Evolutionary conservation across 768 basidiomycete species (phyloP), one percentile per base, ranked within the genome.

Genomic region (Leccinum sublutescens): DNA sequence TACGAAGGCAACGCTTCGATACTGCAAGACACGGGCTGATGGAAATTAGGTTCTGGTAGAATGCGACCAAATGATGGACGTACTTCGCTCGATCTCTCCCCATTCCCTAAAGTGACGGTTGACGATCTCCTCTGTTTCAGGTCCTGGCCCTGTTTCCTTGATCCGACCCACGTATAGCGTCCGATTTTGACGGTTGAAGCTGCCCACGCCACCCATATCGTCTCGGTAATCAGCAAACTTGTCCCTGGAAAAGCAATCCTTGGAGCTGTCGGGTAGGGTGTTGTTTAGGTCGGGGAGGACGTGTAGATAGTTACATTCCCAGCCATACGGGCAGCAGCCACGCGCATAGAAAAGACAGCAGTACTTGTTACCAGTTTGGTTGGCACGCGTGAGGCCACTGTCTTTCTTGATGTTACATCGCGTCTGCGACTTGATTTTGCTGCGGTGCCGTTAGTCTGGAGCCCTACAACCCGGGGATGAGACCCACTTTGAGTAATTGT

Each of bases 201-300:
- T 94, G 12, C 97, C 97, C 31, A 98, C 96, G 76, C 97, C 97
- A 66, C 97, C 97, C 97, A 99, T 98, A 72, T 99, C 97, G 71
- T 99, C 97, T 60, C 96, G 80, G 75, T 99, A 99, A 74, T 97
- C 95, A 0, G 95, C 78, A 73, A 98, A 97, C 76, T 98, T 98
- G 78, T 97, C 95, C 50, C 97, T 80, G 0, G 93, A 94, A 71
- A 99, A 99, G 71, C 94, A 96, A 74, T 99, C 97, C 72, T 96
- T 92, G 7, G 95, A 93, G 48, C 87, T 87, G 75, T 98, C 96
- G 1, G 95, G 92, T 11, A 96, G 77, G 10, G 82, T 77, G 56
- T 82, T 80, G 38, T 76, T 72, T 0, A 85, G 81, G 59, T 90
- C 85, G 0, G 96, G 97, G 19, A 99, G 83, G 45, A 83, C 83